phyloP scores from a whole-genome alignment of 2,329 filamentous ascomycete genomes.

The Exophiala dermatitidis region DNA sequence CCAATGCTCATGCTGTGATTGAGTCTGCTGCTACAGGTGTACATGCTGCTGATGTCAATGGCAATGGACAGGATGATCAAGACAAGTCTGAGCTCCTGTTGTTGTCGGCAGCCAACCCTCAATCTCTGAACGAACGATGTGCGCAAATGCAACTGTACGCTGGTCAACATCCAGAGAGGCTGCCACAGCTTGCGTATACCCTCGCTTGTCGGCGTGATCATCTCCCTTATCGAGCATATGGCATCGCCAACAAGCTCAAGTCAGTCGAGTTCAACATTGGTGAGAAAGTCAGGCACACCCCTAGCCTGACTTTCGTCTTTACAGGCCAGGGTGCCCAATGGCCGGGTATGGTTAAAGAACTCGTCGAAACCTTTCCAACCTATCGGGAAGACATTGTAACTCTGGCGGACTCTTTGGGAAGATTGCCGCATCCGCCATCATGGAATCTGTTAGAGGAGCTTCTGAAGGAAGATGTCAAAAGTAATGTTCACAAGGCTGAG shows the following conservation, averaged over 20 bases:
- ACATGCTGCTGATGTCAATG: not conserved
- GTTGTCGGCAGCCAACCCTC: not conserved
- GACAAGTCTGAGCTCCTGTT: not conserved
- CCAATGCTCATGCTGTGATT: conserved; percentile 22
- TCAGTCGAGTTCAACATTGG: not conserved
- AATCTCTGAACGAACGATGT: not conserved
- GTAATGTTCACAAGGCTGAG: conserved; percentile 26
- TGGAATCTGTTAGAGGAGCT: conserved; percentile 20
- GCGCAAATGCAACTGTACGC: not conserved
- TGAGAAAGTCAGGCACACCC: not conserved
- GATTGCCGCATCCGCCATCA: not conserved
- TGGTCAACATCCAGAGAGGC: not conserved
- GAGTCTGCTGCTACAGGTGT: conserved; percentile 11
- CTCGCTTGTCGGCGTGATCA: conserved; percentile 7
- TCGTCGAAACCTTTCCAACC: conserved; percentile 13
- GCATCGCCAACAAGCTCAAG: not conserved
- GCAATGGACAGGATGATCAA: not conserved
- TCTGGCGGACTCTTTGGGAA: not conserved
- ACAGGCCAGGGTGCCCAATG: conserved; percentile 26
- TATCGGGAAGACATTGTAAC: not conserved
- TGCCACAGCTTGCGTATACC: conserved; percentile 13
- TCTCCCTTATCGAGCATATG: conserved; percentile 1
- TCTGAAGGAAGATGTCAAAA: conserved; percentile 5
- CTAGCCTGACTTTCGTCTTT: conserved; percentile 8
- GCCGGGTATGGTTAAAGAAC: conserved; percentile 19